Evolutionary conservation across 352 stramenopile species (phyloP).

Genomic region (Blastocystis sp.): DNA sequence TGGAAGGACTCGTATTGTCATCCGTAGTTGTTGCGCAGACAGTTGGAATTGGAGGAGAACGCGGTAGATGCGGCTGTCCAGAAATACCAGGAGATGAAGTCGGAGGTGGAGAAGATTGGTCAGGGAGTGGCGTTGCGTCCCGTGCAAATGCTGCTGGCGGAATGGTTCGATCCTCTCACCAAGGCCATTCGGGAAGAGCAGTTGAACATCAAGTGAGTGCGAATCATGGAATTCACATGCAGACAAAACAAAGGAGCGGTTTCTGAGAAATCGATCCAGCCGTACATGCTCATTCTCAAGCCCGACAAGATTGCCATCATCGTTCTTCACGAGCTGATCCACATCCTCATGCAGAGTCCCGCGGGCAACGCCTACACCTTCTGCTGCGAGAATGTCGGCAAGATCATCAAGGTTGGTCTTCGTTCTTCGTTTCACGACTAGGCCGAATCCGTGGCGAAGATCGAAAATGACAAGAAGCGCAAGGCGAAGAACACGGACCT

Average conservation of each 20-base stretch:
- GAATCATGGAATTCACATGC: neutral
- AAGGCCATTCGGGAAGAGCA: constrained; percentile 70
- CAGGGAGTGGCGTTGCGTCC: constrained; percentile 56
- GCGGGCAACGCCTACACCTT: constrained; percentile 72
- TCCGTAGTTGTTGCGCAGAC: constrained; percentile 41
- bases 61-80: constrained; percentile 59
- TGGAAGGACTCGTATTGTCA: neutral
- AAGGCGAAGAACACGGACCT: constrained; percentile 55
- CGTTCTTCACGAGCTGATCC: constrained; percentile 74
- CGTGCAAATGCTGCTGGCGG: constrained; percentile 51
- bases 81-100: constrained; percentile 66
- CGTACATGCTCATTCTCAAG: constrained; percentile 76
- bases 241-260: constrained; percentile 49
- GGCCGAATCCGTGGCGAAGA: constrained; percentile 44
- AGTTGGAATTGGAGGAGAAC: constrained; percentile 67
- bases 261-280: constrained; percentile 68
- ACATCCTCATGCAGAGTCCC: constrained; percentile 72
- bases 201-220: constrained; percentile 45
- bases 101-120: constrained; percentile 67
- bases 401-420: constrained; percentile 71
- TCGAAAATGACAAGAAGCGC: constrained; percentile 42
- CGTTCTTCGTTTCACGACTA: constrained; percentile 69
- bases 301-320: constrained; percentile 80
- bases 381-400: constrained; percentile 67
- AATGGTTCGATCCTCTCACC: constrained; percentile 71